A percentile compares a stretch with the other conserved stretches of the same genome.
Conservation (phyloP, 1,284 basidiomycete genomes). For the Irpex rosettiformis region DNA sequence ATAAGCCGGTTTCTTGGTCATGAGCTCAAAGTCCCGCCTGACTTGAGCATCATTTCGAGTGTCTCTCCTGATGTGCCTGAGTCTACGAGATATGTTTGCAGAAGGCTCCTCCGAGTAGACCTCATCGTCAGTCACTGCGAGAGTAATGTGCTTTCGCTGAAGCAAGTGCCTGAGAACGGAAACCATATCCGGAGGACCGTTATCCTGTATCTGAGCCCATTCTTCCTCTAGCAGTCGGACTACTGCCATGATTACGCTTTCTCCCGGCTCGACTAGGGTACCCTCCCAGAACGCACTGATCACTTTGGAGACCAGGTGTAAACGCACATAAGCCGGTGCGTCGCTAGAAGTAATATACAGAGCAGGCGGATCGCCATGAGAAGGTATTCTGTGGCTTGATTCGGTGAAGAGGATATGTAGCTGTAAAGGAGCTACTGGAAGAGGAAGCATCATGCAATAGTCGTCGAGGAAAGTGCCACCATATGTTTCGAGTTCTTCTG, state of each 20-base stretch:
- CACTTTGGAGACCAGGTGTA: slow-evolving; percentile 75
- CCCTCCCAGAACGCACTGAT: slow-evolving; percentile 50
- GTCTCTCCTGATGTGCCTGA: slow-evolving; percentile 28
- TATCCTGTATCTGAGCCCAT: slow-evolving; percentile 62
- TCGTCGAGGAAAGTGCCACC: slow-evolving; percentile 43
- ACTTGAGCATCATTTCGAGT: slow-evolving; percentile 50
- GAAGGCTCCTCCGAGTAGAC: not conserved
- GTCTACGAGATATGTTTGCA: slow-evolving; percentile 18
- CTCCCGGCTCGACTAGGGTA: slow-evolving; percentile 60
- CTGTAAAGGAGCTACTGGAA: slow-evolving; percentile 59
- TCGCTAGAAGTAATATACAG: slow-evolving; percentile 76
- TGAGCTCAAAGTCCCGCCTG: slow-evolving; percentile 49
- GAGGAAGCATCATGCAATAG: slow-evolving; percentile 54
- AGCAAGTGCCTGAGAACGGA: slow-evolving; percentile 63
- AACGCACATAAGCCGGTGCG: slow-evolving; percentile 79
- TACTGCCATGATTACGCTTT: slow-evolving; percentile 74
- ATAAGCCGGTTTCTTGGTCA: slow-evolving; percentile 51
- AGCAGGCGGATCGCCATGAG: slow-evolving; percentile 58
- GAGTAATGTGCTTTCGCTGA: slow-evolving; percentile 26
- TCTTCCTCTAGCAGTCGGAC: slow-evolving; percentile 74
- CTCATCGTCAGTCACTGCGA: not conserved
- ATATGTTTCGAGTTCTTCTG: slow-evolving; percentile 69
- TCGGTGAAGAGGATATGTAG: slow-evolving; percentile 66
- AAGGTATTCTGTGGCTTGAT: slow-evolving; percentile 39
- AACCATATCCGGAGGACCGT: slow-evolving; percentile 72